phyloP scores from a whole-genome alignment of 2,329 filamentous ascomycete genomes.

The Hypomyces perniciosus region DNA sequence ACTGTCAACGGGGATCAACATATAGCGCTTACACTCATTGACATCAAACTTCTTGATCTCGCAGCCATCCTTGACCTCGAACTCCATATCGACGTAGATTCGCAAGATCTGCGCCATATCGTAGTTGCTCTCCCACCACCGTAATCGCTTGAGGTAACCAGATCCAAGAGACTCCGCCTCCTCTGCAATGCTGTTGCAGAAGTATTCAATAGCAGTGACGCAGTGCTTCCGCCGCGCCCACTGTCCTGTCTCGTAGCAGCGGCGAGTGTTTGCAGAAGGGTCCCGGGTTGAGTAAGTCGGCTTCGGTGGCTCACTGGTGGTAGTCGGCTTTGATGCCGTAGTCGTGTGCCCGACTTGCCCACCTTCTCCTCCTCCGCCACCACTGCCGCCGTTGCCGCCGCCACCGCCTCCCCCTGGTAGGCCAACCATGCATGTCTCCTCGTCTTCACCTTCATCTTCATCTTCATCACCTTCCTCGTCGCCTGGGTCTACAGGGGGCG shows the following conservation, averaged over 20 bases:
- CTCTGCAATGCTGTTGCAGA: neutral
- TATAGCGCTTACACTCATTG: too few relatives aligned
- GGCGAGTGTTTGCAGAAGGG: neutral
- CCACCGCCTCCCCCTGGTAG: neutral
- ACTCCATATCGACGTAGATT: neutral
- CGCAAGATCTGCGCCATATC: neutral
- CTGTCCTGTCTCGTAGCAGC: neutral
- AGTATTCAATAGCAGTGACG: neutral
- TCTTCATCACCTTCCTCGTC: too few relatives aligned
- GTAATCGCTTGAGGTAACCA: neutral
- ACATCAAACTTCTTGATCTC: neutral
- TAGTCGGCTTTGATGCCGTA: neutral
- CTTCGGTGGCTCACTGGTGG: neutral
- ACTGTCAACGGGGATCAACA: too few relatives aligned
- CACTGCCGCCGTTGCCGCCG: neutral
- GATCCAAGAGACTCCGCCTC: neutral
- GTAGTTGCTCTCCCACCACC: neutral
- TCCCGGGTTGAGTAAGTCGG: neutral
- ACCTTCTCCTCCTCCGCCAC: neutral
- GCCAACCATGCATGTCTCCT: neutral
- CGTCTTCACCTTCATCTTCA: neutral
- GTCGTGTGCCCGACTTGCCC: neutral
- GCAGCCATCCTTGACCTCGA: neutral
- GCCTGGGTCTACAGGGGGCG: too few relatives aligned
- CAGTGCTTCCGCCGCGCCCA: neutral